A percentile compares a stretch with the other conserved stretches of the same genome.
These are phyloP conservation scores for Pseudogymnoascus sp. DNA, from an alignment of 2,329 filamentous ascomycete genomes.

Conservation along the genomic window DNA sequence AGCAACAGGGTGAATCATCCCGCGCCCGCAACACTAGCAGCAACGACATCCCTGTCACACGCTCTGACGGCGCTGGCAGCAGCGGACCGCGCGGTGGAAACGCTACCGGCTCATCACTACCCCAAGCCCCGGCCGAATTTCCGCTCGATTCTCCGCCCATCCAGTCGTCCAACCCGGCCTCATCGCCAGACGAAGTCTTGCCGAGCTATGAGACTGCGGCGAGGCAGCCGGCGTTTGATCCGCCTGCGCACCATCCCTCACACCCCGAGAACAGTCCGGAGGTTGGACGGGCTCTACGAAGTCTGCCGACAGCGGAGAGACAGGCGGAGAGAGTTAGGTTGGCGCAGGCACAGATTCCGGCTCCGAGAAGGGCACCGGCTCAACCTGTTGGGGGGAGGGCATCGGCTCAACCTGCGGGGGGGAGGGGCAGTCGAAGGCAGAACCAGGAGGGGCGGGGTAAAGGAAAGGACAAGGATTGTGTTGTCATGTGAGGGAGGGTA, in stretches of 20 bases:
- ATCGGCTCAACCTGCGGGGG: not conserved
- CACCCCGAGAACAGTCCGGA: slow-evolving; percentile 28
- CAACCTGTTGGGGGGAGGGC: not conserved
- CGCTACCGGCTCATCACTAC: slow-evolving; percentile 14
- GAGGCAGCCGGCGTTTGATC: slow-evolving; percentile 44
- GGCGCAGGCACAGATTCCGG: not conserved
- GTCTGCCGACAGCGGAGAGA: slow-evolving; percentile 15
- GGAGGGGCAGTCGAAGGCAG: not conserved
- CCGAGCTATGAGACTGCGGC: slow-evolving; percentile 59
- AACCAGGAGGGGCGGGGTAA: slow-evolving; percentile 10
- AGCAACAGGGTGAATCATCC: slow-evolving; percentile 44
- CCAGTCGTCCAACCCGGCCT: not conserved
- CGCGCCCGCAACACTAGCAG: not conserved
- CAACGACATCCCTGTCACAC: slow-evolving; percentile 26
- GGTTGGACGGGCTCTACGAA: slow-evolving; percentile 13
- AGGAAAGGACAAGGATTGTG: slow-evolving; percentile 33
- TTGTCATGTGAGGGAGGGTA: slow-evolving; percentile 35
- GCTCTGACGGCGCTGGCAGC: slow-evolving; percentile 21
- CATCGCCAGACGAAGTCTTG: slow-evolving; percentile 41
- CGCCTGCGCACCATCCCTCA: slow-evolving; percentile 37
- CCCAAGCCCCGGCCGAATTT: slow-evolving; percentile 27
- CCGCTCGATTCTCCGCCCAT: not conserved
- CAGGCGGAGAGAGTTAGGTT: not conserved
- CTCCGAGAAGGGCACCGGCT: not conserved
- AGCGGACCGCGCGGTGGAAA: slow-evolving; percentile 13